phyloP scores from a whole-genome alignment of 2,329 filamentous ascomycete species.

The Botrytis tulipae region DNA sequence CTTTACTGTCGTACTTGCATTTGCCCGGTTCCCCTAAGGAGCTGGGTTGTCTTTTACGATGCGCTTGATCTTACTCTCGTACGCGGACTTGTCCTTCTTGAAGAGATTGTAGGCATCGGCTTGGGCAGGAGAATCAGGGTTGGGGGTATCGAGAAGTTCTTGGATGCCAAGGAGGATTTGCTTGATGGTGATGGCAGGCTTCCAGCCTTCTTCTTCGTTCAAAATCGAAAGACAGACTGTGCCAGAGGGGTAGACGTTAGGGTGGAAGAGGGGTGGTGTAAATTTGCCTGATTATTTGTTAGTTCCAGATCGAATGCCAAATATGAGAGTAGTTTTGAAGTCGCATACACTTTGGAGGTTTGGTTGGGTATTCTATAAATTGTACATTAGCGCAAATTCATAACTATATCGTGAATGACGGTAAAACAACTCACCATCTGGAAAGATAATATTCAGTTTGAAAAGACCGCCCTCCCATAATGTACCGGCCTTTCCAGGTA shows the following conservation, averaged over 20 bases:
- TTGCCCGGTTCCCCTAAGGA: conserved; percentile 46
- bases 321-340: conserved; percentile 17
- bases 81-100: conserved; percentile 83
- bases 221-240: conserved; percentile 96
- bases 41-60: conserved; percentile 89
- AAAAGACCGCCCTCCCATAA: conserved; percentile 98
- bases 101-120: conserved; percentile 97
- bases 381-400: conserved; percentile 29
- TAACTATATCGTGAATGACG: background rate
- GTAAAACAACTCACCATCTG: conserved; percentile 67
- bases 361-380: conserved; percentile 86
- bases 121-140: conserved; percentile 94
- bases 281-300: conserved; percentile 70
- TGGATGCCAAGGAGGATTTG: conserved; percentile 96
- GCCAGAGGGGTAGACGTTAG: conserved; percentile 96
- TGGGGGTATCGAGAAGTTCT: conserved; percentile 92
- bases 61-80: conserved; percentile 82
- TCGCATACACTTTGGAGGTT: conserved; percentile 91
- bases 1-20: conserved; percentile 5
- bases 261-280: conserved; percentile 90
- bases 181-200: conserved; percentile 97
- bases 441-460: conserved; percentile 89
- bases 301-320: conserved; percentile 25
- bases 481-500: conserved; percentile 94
- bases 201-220: conserved; percentile 98